phyloP scores from a whole-genome alignment of 768 basidiomycete species.

The Amanita pseudoporphyria region DNA sequence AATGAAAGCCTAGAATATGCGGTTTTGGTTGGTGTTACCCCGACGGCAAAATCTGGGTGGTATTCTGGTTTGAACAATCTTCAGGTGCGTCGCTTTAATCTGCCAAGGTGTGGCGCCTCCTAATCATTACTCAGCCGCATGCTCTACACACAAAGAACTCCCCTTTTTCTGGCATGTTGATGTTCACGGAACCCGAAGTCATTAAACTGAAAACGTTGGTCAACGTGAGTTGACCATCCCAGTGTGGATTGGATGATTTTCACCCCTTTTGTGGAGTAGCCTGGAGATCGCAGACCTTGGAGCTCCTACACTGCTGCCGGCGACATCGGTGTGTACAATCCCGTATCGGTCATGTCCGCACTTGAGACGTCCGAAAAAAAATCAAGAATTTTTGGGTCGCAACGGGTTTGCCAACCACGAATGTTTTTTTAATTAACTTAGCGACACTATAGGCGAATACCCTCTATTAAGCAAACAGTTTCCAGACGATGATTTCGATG shows the following conservation, averaged over 20 bases:
- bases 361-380: no score
- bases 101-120: no score
- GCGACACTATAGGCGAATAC: constrained; percentile 5
- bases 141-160: constrained; percentile 9
- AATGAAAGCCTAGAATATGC: constrained; percentile 9
- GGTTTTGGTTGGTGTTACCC: constrained; percentile 10
- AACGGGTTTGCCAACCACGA: no score
- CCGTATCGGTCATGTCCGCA: no score
- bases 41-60: constrained; percentile 11
- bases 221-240: constrained; percentile 7
- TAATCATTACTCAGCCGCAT: no score
- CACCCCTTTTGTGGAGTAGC: constrained; percentile 3
- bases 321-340: no score
- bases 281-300: constrained; percentile 9
- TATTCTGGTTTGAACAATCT: no score
- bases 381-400: constrained; percentile 10
- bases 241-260: no score
- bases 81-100: no score
- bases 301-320: constrained; percentile 10
- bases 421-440: constrained; percentile 3
- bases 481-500: constrained; percentile 7
- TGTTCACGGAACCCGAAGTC: constrained; percentile 11
- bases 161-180: constrained; percentile 10
- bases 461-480: no score
- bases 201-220: constrained; percentile 5